Percentiles rank a stretch among this genome's conserved stretches.
phyloP scores from a whole-genome alignment of 2,329 filamentous ascomycete species.

The Fusarium kyushuense region DNA sequence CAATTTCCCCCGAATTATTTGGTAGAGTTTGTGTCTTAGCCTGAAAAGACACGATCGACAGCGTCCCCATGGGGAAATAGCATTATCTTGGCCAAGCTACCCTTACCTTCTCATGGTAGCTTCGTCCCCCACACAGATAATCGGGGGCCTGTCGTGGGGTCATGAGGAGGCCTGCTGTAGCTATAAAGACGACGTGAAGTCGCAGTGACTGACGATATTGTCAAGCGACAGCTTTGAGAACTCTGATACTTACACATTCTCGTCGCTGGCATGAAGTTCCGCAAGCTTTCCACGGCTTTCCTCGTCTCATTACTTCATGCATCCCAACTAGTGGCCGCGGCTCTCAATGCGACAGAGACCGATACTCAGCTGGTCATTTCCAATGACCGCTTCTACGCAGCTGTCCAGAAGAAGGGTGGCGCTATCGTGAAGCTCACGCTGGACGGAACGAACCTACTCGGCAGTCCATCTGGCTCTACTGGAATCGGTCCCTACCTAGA shows the following conservation, averaged over 20 bases:
- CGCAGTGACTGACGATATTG: conserved; percentile 10
- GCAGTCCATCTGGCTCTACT: conserved; percentile 50
- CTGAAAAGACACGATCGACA: conserved; percentile 39
- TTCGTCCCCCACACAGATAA: conserved; percentile 42
- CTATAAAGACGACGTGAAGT: conserved; percentile 34
- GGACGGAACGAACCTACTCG: conserved; percentile 63
- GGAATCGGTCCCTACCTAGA: conserved; percentile 71
- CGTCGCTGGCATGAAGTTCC: conserved; percentile 41
- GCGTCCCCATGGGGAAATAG: conserved; percentile 44
- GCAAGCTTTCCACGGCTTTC: conserved; percentile 37
- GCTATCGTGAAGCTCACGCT: conserved; percentile 53
- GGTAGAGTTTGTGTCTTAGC: conserved; percentile 30
- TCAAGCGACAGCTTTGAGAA: conserved; percentile 13
- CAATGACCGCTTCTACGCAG: conserved; percentile 55
- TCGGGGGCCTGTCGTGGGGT: conserved; percentile 44
- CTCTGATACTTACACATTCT: conserved; percentile 2
- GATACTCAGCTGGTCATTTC: conserved; percentile 52
- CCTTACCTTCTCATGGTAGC: conserved; percentile 23
- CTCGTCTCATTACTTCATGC: conserved; percentile 40
- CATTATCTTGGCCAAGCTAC: conserved; percentile 25
- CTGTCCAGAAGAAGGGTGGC: conserved; percentile 55
- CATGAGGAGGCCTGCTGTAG: background rate
- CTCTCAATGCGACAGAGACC: conserved; percentile 52
- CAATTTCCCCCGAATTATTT: conserved; percentile 23
- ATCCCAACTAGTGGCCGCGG: conserved; percentile 43